Evolutionary conservation across 805 yeast species (phyloP).

Genomic region (Barnettozyma wickerhamii): DNA sequence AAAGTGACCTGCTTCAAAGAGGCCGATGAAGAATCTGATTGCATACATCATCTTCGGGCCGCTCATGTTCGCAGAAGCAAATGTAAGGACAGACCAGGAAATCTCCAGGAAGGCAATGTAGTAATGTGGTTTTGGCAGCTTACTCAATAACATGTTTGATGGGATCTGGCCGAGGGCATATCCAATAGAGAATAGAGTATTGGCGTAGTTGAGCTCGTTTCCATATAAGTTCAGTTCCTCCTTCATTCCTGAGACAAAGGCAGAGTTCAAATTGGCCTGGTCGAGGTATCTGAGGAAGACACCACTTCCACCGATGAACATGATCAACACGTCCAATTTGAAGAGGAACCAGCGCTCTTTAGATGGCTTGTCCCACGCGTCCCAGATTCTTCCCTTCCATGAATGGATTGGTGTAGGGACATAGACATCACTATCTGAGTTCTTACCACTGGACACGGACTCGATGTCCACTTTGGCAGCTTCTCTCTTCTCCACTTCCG

Average conservation of each 20-base stretch:
- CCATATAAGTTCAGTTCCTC: constrained; percentile 46
- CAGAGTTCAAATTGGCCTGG: constrained; percentile 47
- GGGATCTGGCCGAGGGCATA: constrained; percentile 51
- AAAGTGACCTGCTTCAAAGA: constrained; percentile 48
- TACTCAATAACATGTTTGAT: constrained; percentile 43
- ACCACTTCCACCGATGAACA: constrained; percentile 8
- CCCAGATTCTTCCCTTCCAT: constrained; percentile 13
- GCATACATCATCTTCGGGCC: constrained; percentile 42
- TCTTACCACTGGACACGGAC: constrained; percentile 17
- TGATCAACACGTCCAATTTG: constrained; percentile 5
- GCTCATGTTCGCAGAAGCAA: constrained; percentile 38
- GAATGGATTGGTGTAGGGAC: constrained; percentile 3
- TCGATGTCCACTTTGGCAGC: not conserved
- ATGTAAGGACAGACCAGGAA: constrained; percentile 51
- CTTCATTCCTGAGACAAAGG: constrained; percentile 50
- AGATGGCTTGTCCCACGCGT: constrained; percentile 10
- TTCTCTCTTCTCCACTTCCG: constrained; percentile 1
- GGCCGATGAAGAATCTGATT: constrained; percentile 50
- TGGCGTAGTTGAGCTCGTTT: constrained; percentile 50
- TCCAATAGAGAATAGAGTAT: constrained; percentile 49
- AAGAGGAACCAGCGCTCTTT: constrained; percentile 9
- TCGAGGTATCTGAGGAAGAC: constrained; percentile 39
- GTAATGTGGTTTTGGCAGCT: constrained; percentile 39
- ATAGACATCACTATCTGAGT: constrained; percentile 1
- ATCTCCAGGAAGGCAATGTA: constrained; percentile 40